Percentiles rank a stretch among this genome's conserved stretches.
phyloP scores from a whole-genome alignment of 208 protist species.

The Herpetomonas muscarum region DNA sequence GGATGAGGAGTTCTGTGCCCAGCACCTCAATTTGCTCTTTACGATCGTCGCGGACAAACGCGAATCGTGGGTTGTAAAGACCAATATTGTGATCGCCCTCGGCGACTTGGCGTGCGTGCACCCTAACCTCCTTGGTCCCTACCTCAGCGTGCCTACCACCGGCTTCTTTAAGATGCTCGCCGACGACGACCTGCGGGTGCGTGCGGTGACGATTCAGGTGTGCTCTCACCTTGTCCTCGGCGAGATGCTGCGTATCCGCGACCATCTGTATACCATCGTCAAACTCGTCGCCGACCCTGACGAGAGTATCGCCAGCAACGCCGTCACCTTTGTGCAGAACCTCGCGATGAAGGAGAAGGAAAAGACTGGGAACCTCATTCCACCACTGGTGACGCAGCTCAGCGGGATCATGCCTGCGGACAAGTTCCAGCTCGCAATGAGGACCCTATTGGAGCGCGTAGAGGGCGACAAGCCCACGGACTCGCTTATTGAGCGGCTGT shows the following conservation, averaged over 20 bases:
- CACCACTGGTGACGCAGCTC: slow-evolving; percentile 74
- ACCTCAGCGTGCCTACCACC: slow-evolving; percentile 60
- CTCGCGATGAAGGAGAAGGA: slow-evolving; percentile 87
- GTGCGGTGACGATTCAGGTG: slow-evolving; percentile 88
- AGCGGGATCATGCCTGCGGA: slow-evolving; percentile 71
- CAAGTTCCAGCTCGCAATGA: slow-evolving; percentile 84
- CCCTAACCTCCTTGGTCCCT: slow-evolving; percentile 80
- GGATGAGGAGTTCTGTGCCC: slow-evolving; percentile 62
- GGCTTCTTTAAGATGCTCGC: slow-evolving; percentile 85
- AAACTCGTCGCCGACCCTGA: slow-evolving; percentile 86
- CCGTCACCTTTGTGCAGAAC: slow-evolving; percentile 86
- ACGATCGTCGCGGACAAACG: slow-evolving; percentile 61
- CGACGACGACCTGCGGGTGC: slow-evolving; percentile 82
- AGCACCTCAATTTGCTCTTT: slow-evolving; percentile 78
- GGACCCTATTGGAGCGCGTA: slow-evolving; percentile 78
- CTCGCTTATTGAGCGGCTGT: slow-evolving; percentile 83
- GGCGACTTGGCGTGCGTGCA: slow-evolving; percentile 88
- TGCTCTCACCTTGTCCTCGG: slow-evolving; percentile 88
- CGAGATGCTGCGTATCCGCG: slow-evolving; percentile 87
- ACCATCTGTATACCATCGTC: slow-evolving; percentile 84
- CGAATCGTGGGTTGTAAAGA: slow-evolving; percentile 86
- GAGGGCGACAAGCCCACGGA: slow-evolving; percentile 88
- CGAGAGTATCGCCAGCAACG: slow-evolving; percentile 78
- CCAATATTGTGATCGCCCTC: slow-evolving; percentile 83
- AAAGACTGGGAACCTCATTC: slow-evolving; percentile 86